Conservation (phyloP, 2,329 filamentous ascomycete genomes). For the Xylaria hypoxylon region DNA sequence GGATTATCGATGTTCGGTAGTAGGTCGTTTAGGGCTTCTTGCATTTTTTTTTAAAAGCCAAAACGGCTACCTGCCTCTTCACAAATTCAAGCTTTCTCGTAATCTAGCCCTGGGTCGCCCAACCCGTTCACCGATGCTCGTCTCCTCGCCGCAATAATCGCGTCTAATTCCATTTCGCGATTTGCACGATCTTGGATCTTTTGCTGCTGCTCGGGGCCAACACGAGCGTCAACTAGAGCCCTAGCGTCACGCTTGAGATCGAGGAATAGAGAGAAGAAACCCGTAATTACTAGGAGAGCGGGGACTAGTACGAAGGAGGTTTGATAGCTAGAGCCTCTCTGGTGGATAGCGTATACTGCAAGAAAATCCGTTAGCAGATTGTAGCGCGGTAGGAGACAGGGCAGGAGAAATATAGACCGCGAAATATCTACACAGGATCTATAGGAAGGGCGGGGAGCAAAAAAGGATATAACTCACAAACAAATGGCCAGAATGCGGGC, state of each 20-base stretch:
- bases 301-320: constrained; percentile 74
- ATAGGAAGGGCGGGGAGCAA: neutral
- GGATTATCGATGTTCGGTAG: constrained; percentile 43
- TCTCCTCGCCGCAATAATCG: constrained; percentile 52
- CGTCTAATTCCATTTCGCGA: constrained; percentile 58
- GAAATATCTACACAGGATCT: neutral
- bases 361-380: constrained; percentile 17
- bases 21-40: constrained; percentile 40
- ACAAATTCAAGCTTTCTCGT: constrained; percentile 42
- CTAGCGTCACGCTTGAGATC: constrained; percentile 60
- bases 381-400: neutral
- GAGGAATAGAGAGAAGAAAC: constrained; percentile 64
- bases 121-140: constrained; percentile 39
- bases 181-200: constrained; percentile 54
- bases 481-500: constrained; percentile 78
- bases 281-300: constrained; percentile 59
- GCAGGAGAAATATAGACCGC: neutral
- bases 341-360: constrained; percentile 71
- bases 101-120: constrained; percentile 21
- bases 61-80: constrained; percentile 44
- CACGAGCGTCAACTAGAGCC: constrained; percentile 57
- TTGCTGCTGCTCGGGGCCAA: constrained; percentile 50
- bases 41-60: constrained; percentile 43
- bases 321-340: constrained; percentile 69
- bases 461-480: constrained; percentile 53